Evolutionary conservation across 345 rosid genomes (phyloP).

Genomic region (Eucalyptus curtisii): DNA sequence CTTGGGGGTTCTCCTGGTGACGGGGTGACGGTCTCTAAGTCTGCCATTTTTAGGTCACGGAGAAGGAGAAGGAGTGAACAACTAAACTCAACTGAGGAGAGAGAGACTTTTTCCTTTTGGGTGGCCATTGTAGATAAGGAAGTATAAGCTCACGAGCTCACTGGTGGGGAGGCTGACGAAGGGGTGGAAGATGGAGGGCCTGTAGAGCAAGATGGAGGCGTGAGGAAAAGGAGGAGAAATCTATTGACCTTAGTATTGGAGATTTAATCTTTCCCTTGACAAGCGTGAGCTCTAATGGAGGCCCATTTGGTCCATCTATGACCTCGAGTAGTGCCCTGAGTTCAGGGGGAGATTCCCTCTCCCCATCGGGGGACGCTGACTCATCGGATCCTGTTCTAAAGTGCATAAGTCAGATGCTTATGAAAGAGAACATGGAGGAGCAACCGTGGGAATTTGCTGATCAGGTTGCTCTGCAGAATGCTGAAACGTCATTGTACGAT

Average conservation of each 20-base stretch:
- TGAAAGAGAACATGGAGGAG: conserved; percentile 66
- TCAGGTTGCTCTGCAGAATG: conserved; percentile 46
- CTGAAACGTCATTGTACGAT: conserved; percentile 51
- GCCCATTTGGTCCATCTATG: neutral
- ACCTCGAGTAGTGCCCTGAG: neutral
- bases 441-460: conserved; percentile 37
- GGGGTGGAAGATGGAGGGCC: neutral
- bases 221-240: neutral
- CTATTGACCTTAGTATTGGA: neutral
- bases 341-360: neutral
- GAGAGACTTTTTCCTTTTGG: neutral
- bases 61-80: neutral
- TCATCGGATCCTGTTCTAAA: conserved; percentile 38
- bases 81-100: neutral
- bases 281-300: neutral
- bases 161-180: neutral
- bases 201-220: neutral
- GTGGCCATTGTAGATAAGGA: neutral
- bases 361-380: conserved; percentile 31
- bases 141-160: neutral
- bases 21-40: no score
- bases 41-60: no score
- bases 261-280: neutral
- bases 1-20: neutral
- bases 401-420: conserved; percentile 52